Base-by-base conservation (phyloP, 352 stramenopile species). In the Phytopythium delawarense region DNA sequence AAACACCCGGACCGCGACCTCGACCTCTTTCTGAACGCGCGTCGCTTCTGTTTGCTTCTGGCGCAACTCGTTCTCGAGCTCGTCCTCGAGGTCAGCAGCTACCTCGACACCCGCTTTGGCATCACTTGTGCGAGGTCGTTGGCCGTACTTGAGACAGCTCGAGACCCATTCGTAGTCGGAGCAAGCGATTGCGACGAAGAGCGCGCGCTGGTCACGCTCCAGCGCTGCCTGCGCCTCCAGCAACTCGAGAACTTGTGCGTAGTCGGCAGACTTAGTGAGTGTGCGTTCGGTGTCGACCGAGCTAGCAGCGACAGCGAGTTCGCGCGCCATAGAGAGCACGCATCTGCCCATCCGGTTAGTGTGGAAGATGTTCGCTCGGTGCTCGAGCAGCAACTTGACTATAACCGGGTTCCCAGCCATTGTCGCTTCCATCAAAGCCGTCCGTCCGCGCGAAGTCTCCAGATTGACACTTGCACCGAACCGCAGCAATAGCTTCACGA, bases 391-490 rank as follows among this genome's bases (percentile, higher is more conserved):
- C 20, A 92, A 45, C 48, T 63, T 71, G 0, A 91, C 81, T n/a
- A 89, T 69, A 0, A 59, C 67, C 2, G 57, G 23, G 34, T 92
- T 69, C n/a, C 74, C 68, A 2, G 76, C 71, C 15, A 90, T 64
- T 11, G 66, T 79, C 7, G 85, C 85, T 56, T 94, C 85, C n/a
- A 71, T 60, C 4, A 94, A 64, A 21, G 85, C 65, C 6, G 81
- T 89, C 32, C 85, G 73, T 0, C 85, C 82, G 0, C 85, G 72
- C 8, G 83, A 91, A 0, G 72, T 89, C 65, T 92, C 85, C 0
- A 75, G 34, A 54, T 92, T 92, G 2, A 91, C 81, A 51, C 91
- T 75, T 0, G 81, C 85, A n/a, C 83, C 83, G 32, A 78, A 84
- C 0, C 80, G 76, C 16, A 92, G 59, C 23, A 94, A 48, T 20